Conservation (phyloP, 2,329 filamentous ascomycete genomes). For the Fusarium pseudocircinatum region DNA sequence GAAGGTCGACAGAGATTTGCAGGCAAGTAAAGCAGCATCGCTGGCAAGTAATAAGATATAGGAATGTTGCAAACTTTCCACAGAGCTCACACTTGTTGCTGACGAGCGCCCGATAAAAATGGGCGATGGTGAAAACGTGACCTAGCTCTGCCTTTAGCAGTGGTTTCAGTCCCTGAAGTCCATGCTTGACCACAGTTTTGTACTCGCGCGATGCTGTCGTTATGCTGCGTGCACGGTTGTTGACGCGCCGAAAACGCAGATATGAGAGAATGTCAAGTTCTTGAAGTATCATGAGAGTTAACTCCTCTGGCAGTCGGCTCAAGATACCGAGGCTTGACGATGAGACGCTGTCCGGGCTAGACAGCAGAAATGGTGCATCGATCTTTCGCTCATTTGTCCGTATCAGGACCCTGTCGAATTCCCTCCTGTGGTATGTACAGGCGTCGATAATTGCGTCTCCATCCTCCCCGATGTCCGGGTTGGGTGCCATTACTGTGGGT, state of each 20-base stretch:
- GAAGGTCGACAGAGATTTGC: not conserved
- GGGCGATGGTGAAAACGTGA: not conserved
- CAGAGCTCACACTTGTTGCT: not conserved
- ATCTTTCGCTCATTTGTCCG: not conserved
- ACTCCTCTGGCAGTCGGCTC: not conserved
- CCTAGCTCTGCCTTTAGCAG: not conserved
- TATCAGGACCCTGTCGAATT: conserved; percentile 11
- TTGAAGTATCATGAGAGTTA: not conserved
- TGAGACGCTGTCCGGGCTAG: not conserved
- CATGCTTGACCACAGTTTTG: not conserved
- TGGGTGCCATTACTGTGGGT: not conserved
- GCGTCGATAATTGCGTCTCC: not conserved
- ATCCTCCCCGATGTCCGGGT: not conserved
- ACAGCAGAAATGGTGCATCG: conserved; percentile 4
- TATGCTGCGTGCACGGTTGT: not conserved
- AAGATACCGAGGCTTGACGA: not conserved
- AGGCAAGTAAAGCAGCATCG: conserved; percentile 21
- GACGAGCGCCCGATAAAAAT: not conserved
- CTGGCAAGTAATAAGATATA: conserved; percentile 2
- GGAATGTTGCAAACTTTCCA: conserved; percentile 8
- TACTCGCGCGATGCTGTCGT: conserved; percentile 1
- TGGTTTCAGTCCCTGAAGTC: conserved; percentile 6
- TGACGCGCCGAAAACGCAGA: conserved; percentile 3
- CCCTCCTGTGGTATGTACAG: conserved; percentile 16
- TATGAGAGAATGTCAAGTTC: conserved; percentile 14